These are phyloP conservation scores for Phytophthora brassicae DNA, from an alignment of 352 stramenopile genomes.

Conservation along the genomic window DNA sequence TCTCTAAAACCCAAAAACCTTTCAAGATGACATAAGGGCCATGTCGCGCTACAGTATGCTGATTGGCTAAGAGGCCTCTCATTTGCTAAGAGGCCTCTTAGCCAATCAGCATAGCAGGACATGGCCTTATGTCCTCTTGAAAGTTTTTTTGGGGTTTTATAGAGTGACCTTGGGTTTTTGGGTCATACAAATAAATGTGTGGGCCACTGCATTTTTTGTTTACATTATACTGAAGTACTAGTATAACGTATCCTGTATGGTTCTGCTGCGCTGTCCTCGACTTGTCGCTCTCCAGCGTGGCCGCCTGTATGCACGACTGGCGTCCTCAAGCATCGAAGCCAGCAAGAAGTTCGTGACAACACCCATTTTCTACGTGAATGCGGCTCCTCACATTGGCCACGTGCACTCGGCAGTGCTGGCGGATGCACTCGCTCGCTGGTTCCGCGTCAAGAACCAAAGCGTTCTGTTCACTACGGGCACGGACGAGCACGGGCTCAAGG, in stretches of 20 bases:
- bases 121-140: no score
- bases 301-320: neutral
- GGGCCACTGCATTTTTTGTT: no score
- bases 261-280: constrained; percentile 8
- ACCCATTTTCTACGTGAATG: constrained; percentile 99
- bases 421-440: constrained; percentile 85
- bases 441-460: constrained; percentile 46
- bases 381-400: constrained; percentile 98
- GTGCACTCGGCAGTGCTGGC: constrained; percentile 95
- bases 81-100: no score
- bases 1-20: no score
- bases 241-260: no score
- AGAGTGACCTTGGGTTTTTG: no score
- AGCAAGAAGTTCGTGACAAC: constrained; percentile 89
- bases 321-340: constrained; percentile 1
- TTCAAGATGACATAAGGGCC: neutral
- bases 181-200: no score
- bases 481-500: constrained; percentile 98
- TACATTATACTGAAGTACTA: no score
- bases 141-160: no score
- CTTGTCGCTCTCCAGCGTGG: neutral
- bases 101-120: no score
- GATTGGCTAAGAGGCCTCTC: no score
- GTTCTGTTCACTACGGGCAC: constrained; percentile 97
- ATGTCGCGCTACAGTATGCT: no score